phyloP scores from a whole-genome alignment of 768 basidiomycete species.

The Termitomyces sp. region DNA sequence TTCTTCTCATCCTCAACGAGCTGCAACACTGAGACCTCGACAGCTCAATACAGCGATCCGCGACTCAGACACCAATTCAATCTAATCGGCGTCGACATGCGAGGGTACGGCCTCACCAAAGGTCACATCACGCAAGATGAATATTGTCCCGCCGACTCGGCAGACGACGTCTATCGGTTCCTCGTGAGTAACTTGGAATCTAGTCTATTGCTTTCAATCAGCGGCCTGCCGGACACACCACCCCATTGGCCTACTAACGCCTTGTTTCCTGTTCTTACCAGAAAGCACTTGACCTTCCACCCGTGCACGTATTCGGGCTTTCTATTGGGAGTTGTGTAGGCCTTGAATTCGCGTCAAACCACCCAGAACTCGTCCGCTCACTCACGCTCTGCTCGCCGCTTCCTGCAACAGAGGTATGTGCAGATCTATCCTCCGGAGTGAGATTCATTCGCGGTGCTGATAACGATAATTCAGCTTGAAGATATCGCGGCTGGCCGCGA shows the following conservation, averaged over 20 bases:
- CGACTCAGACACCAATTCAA: slow-evolving; percentile 21
- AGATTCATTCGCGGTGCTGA: background rate
- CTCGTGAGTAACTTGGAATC: slow-evolving; percentile 15
- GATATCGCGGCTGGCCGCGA: slow-evolving; percentile 15
- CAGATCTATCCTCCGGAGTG: background rate
- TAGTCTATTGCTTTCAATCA: background rate
- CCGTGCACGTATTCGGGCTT: slow-evolving; percentile 23
- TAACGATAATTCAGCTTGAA: slow-evolving; percentile 12
- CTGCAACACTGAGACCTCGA: background rate
- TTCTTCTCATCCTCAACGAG: background rate
- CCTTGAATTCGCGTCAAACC: slow-evolving; percentile 18
- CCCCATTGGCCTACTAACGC: background rate
- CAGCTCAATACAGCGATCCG: slow-evolving; percentile 22
- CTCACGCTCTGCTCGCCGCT: slow-evolving; percentile 22
- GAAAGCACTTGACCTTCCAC: slow-evolving; percentile 23
- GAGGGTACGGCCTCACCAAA: slow-evolving; percentile 19
- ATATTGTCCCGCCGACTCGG: slow-evolving; percentile 20
- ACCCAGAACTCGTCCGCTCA: slow-evolving; percentile 19
- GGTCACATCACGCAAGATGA: slow-evolving; percentile 14
- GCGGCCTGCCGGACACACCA: background rate
- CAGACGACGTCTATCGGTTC: slow-evolving; percentile 22
- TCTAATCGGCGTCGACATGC: slow-evolving; percentile 23
- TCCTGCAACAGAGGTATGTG: slow-evolving; percentile 20
- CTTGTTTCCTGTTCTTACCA: slow-evolving; percentile 2
- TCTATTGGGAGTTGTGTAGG: slow-evolving; percentile 21